These are phyloP conservation scores for Suillus hirtellus DNA, from an alignment of 768 basidiomycete genomes.

Conservation along the genomic window DNA sequence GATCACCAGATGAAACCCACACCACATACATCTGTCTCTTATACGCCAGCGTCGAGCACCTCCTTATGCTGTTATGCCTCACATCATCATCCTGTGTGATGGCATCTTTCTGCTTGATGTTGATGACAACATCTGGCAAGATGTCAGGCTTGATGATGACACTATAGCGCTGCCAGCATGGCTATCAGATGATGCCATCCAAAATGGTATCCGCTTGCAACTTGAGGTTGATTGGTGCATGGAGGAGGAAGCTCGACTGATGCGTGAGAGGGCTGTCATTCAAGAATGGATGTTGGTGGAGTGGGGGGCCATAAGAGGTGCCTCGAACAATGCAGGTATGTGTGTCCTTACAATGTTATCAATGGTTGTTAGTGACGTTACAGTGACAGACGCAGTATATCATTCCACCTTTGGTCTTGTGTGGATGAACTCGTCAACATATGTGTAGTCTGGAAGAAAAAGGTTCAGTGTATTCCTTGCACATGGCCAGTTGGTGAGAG, in stretches of 20 bases:
- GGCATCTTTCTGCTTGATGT: slow-evolving; percentile 36
- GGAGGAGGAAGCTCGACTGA: slow-evolving; percentile 27
- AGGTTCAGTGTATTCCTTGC: slow-evolving; percentile 7
- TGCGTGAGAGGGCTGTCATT: slow-evolving; percentile 20
- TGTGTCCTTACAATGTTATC: not conserved
- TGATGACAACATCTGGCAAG: slow-evolving; percentile 39
- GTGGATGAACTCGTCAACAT: slow-evolving; percentile 3
- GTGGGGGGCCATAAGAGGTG: slow-evolving; percentile 18
- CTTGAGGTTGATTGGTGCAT: slow-evolving; percentile 25
- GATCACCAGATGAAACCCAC: not conserved
- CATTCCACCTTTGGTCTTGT: slow-evolving; percentile 7
- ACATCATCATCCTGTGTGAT: slow-evolving; percentile 19
- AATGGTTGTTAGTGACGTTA: not conserved
- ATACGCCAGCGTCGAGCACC: slow-evolving; percentile 26
- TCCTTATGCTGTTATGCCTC: slow-evolving; percentile 22
- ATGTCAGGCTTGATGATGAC: slow-evolving; percentile 31
- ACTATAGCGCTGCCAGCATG: slow-evolving; percentile 16
- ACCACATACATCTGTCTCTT: slow-evolving; percentile 5
- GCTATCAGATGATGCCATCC: slow-evolving; percentile 21
- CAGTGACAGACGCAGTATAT: slow-evolving; percentile 2
- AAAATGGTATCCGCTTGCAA: slow-evolving; percentile 18
- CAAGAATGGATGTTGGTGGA: slow-evolving; percentile 31
- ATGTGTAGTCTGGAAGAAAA: slow-evolving; percentile 7
- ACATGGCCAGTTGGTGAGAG: slow-evolving; percentile 2
- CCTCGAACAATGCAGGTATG: slow-evolving; percentile 12